Evolutionary conservation across 2,329 filamentous ascomycete species (phyloP), one percentile per base, ranked within the genome.

Genomic region (Sodiomyces alkalinus): DNA sequence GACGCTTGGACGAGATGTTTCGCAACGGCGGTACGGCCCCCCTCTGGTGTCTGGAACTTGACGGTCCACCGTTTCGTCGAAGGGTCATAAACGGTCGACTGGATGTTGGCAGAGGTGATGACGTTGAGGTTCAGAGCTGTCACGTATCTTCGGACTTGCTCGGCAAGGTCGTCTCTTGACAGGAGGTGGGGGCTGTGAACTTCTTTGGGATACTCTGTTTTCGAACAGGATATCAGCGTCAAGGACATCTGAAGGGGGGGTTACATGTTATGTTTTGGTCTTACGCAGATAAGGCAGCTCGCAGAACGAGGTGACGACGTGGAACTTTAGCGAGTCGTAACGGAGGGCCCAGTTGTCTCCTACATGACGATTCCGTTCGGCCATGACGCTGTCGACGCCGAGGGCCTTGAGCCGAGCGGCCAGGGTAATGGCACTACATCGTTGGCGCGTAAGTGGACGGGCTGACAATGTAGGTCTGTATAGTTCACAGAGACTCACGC

Each of bases 261-360:
- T 13, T 13, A 22, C n/a, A n/a, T n/a, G n/a, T n/a, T n/a, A n/a
- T n/a, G n/a, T n/a, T n/a, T n/a, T n/a, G n/a, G n/a, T n/a, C 20
- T 22, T 22, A 22, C 20, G 31, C 19, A 52, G 35, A 24, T 47
- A 58, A 0, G 55, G 53, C 28, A 52, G 32, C 13, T 55, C 44
- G 28, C 47, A 52, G 22, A 38, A 41, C 1, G 47, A 42, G 1
- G 49, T 55, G 5, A 47, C 47, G 3, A 56, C 34, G 30, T 60
- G 56, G 20, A 60, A 54, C 11, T 37, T 34, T 28, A 56, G 20
- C 24, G 36, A 47, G 27, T 58, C 53, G 27, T 59, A 58, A 2
- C 55, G 46, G 4, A 39, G 32, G 1, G 40, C 39, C 55, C 55
- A 59, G 32, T 52, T 57, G 31, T 57, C 54, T 3, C 55, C 55